Conservation (phyloP, 345 rosid genomes). For the Acer negundo region DNA sequence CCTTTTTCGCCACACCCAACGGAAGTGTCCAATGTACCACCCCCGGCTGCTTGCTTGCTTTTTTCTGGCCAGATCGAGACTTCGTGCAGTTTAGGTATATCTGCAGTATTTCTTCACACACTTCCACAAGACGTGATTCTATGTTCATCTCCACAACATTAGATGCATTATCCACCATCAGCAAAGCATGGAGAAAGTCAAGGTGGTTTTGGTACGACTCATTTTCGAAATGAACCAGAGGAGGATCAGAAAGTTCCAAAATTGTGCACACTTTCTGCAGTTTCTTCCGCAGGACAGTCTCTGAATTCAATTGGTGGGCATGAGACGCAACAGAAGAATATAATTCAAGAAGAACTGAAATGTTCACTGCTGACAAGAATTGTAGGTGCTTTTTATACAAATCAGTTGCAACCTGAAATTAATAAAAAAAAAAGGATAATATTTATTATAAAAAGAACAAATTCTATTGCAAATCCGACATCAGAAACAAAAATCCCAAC, state of each 20-base stretch:
- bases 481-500: neutral
- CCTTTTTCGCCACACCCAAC: slow-evolving; percentile 65
- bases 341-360: slow-evolving; percentile 51
- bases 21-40: slow-evolving; percentile 68
- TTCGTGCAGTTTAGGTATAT: slow-evolving; percentile 62
- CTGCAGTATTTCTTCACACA: slow-evolving; percentile 58
- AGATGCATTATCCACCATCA: slow-evolving; percentile 39
- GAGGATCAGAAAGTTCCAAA: slow-evolving; percentile 77
- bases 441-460: neutral
- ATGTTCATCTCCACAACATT: slow-evolving; percentile 50
- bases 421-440: slow-evolving; percentile 11
- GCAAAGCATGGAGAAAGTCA: slow-evolving; percentile 57
- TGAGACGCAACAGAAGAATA: slow-evolving; percentile 64
- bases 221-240: slow-evolving; percentile 82
- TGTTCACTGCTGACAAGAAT: slow-evolving; percentile 49
- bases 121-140: slow-evolving; percentile 55
- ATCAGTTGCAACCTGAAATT: slow-evolving; percentile 67
- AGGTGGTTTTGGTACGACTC: slow-evolving; percentile 77
- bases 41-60: slow-evolving; percentile 24
- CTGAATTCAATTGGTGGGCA: slow-evolving; percentile 65
- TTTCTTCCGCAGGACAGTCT: slow-evolving; percentile 56
- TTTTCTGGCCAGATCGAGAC: slow-evolving; percentile 20
- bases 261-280: slow-evolving; percentile 71
- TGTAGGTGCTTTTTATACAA: slow-evolving; percentile 52
- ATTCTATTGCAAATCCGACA: neutral